A percentile compares a stretch with the other conserved stretches of the same genome.
These are phyloP conservation scores for Ophiocordyceps camponoti-floridani DNA, from an alignment of 2,329 filamentous ascomycete genomes.

Conservation along the genomic window DNA sequence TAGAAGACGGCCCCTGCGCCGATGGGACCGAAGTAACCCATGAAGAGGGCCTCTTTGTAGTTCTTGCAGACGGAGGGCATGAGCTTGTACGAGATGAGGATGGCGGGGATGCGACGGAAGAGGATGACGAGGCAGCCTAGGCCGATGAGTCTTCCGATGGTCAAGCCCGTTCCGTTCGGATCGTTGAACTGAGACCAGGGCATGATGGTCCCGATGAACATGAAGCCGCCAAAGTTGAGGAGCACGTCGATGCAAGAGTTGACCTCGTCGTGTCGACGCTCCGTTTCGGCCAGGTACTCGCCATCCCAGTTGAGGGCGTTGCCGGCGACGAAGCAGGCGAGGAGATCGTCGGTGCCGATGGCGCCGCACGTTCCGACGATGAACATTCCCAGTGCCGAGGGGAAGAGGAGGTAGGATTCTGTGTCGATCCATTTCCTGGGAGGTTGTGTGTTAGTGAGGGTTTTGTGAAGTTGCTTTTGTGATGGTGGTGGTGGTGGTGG, in stretches of 20 bases:
- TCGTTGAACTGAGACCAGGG: slow-evolving; percentile 37
- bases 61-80: slow-evolving; percentile 32
- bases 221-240: slow-evolving; percentile 42
- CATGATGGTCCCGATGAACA: slow-evolving; percentile 37
- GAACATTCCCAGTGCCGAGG: slow-evolving; percentile 34
- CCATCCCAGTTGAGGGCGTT: slow-evolving; percentile 45
- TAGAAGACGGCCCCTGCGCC: slow-evolving; percentile 65
- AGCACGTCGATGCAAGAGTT: slow-evolving; percentile 39
- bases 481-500: too few relatives aligned
- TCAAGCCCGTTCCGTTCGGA: slow-evolving; percentile 33
- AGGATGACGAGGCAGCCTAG: slow-evolving; percentile 33
- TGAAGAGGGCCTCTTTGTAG: slow-evolving; percentile 40
- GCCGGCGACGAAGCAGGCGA: slow-evolving; percentile 43
- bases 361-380: slow-evolving; percentile 37
- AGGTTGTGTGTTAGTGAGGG: background rate
- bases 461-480: too few relatives aligned
- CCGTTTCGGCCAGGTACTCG: slow-evolving; percentile 34
- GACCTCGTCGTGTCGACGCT: slow-evolving; percentile 40
- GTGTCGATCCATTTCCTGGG: slow-evolving; percentile 33
- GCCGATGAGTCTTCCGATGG: slow-evolving; percentile 26
- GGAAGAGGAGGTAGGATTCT: slow-evolving; percentile 34
- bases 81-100: slow-evolving; percentile 33
- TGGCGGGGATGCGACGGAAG: slow-evolving; percentile 38
- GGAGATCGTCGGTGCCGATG: slow-evolving; percentile 39
- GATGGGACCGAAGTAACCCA: slow-evolving; percentile 59